Percentiles rank a stretch among this genome's conserved stretches.
Evolutionary conservation across 2,329 filamentous ascomycete species (phyloP).

Genomic region (Thielaviopsis musarum): DNA sequence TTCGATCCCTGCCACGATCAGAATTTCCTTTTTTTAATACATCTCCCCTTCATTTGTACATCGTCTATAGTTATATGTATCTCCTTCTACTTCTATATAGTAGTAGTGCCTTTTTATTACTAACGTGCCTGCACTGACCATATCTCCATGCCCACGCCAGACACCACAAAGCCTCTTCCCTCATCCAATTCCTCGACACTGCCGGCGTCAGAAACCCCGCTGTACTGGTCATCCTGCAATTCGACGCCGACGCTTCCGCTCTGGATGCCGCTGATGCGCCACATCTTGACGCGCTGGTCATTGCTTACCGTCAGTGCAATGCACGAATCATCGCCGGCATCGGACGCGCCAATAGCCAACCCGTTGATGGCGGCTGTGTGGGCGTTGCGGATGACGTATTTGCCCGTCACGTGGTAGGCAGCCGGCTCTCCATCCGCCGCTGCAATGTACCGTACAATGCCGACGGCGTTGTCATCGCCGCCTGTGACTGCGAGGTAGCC

Average conservation of each 20-base stretch:
- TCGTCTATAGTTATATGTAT: no score
- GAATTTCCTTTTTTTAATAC: neutral
- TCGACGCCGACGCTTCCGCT: constrained; percentile 17
- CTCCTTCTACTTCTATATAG: no score
- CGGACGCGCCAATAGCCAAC: constrained; percentile 15
- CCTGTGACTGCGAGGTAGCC: constrained; percentile 48
- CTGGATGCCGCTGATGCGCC: constrained; percentile 22
- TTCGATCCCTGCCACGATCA: constrained; percentile 29
- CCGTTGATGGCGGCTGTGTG: constrained; percentile 60
- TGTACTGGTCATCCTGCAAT: constrained; percentile 34
- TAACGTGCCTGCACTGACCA: constrained; percentile 18
- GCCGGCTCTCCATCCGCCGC: neutral
- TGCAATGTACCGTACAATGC: constrained; percentile 16
- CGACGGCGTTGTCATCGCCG: constrained; percentile 77
- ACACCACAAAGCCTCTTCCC: constrained; percentile 21
- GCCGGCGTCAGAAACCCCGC: constrained; percentile 43
- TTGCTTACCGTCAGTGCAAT: constrained; percentile 33
- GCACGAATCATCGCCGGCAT: neutral
- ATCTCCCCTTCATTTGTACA: neutral
- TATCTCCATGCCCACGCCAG: constrained; percentile 30
- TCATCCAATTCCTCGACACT: constrained; percentile 27
- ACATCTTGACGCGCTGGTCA: constrained; percentile 43
- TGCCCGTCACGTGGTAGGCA: constrained; percentile 6
- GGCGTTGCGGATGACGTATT: constrained; percentile 30
- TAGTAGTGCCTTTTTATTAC: no score